Evolutionary conservation across 1,284 basidiomycete genomes (phyloP), one percentile per base, ranked within the genome.

Genomic region (Cryptococcus maquisensis): DNA sequence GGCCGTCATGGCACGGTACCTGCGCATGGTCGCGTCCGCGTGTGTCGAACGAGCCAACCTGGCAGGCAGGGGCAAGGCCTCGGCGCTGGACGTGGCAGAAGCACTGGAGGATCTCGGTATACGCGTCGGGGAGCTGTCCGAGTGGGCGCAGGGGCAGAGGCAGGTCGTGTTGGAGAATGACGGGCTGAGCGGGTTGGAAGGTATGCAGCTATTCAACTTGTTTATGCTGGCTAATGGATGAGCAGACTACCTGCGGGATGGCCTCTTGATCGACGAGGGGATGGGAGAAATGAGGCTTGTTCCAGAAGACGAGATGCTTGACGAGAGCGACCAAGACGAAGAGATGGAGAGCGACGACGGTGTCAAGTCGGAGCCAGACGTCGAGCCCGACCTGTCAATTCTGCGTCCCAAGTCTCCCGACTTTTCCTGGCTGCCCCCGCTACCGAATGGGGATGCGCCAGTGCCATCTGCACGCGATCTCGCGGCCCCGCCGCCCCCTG

Each of bases 21-120:
- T 75, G 42, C 49, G 59, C 32, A 47, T 68, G 32, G 61, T 75
- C 51, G 71, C 71, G 1, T 45, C 56, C 24, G 45, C 67, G 56
- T 71, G 68, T 54, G 61, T 66, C 1, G 71, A 71, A 37, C 59
- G 66, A 28, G 72, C 73, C 0, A 52, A 59, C 20, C 54, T 71
- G 20, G 68, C 72, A 7, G 73, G 73, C 7, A 61, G 73, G 41
- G 65, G 59, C 24, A 73, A 73, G 56, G 66, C 69, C 16, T 65
- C 64, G 4, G 67, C 67, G 9, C 52, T 64, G 26, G 73, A 75
- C 62, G 70, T 74, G 15, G 63, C 71, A 1, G 57, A 59, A 13
- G 65, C 66, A 2, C 58, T 75, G 18, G 68, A 71, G 43, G 68
- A 67, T 26, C 44, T 73, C 26, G 73, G 73, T 1, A 57, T 66